Evolutionary conservation across 805 yeast species (phyloP).

Genomic region (Wickerhamiella shivajii): DNA sequence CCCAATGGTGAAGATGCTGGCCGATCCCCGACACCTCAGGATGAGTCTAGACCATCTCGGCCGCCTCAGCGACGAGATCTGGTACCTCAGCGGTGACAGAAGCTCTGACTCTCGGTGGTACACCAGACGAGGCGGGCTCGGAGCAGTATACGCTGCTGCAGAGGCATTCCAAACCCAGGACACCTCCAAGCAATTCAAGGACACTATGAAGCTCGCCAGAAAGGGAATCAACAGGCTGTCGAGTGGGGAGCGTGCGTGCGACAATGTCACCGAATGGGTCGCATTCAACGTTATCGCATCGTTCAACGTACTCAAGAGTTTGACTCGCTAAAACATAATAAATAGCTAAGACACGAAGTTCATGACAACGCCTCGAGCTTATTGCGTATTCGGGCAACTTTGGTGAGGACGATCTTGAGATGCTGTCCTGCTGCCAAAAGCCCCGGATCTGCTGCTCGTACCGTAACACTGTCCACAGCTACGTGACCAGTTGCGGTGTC

Average conservation of each 20-base stretch:
- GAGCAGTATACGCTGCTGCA: constrained; percentile 49
- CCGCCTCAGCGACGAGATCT: constrained; percentile 67
- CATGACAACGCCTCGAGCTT: too few relatives aligned
- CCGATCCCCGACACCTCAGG: constrained; percentile 46
- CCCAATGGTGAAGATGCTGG: constrained; percentile 44
- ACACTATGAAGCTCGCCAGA: constrained; percentile 52
- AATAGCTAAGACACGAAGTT: too few relatives aligned
- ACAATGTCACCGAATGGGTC: constrained; percentile 60
- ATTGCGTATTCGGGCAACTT: too few relatives aligned
- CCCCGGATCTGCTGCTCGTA: constrained; percentile 6
- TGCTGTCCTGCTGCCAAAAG: too few relatives aligned
- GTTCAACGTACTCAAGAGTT: constrained; percentile 56
- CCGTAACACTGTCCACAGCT: constrained; percentile 1
- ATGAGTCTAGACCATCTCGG: constrained; percentile 54
- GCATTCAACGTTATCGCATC: constrained; percentile 50
- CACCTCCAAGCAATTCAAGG: constrained; percentile 35
- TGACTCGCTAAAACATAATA: constrained; percentile 19
- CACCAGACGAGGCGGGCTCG: constrained; percentile 60
- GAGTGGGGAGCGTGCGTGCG: constrained; percentile 44
- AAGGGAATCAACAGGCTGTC: constrained; percentile 41
- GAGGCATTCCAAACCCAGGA: constrained; percentile 77
- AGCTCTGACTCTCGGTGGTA: constrained; percentile 85
- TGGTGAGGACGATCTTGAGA: too few relatives aligned
- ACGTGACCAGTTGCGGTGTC: constrained; percentile 5
- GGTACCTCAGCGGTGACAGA: constrained; percentile 62